Base-by-base conservation (phyloP, 2,329 filamentous ascomycete genomes). In the Phyllosticta citrichinensis region DNA sequence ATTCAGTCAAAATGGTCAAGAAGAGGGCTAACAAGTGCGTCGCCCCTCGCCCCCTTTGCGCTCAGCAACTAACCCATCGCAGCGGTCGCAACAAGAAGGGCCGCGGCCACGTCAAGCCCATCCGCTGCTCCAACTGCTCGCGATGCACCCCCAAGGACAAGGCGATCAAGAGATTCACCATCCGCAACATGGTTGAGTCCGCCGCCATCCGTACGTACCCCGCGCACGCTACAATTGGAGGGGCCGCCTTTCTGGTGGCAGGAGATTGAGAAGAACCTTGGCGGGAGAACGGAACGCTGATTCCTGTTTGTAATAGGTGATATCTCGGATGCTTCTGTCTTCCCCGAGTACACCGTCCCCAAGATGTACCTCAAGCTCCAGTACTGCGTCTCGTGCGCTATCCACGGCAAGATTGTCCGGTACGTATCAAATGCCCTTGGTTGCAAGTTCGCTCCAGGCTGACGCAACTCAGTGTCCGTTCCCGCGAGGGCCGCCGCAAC, bases 291-390 rank as follows among this genome's bases (percentile, higher is more conserved):
- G 63, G 56, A 33, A 61, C 56, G 55, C 55, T 62, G 19, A 58
- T 62, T 33, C 47, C 55, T 25, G 20, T 27, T 24, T 24, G 58
- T 61, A 62, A 62, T 75, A 97, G 94, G 94, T 91, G 94, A 99
- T 91, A 99, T 99, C 83, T 97, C 92, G 70, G 94, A 99, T 80
- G 94, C 95, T 76, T 97, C 94, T 76, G 94, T 99, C 81, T 99
- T 97, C 83, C 80, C 89, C 75, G 94, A 99, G 84, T 99, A 99
- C 86, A 92, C 91, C 73, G 93, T 99, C 76, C 94, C 94, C 82
- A 99, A 99, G 90, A 99, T 99, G 95, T 99, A 99, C 90, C 85
- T 99, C 83, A 99, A 99, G 89, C 88, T 99, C 80, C 94, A 99
- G 85, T 99, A 99, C 91, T 99, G 94, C 81, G 94, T 99, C 77